These are phyloP conservation scores for Gyrodon lividus DNA, from an alignment of 768 basidiomycete genomes.

Conservation along the genomic window DNA sequence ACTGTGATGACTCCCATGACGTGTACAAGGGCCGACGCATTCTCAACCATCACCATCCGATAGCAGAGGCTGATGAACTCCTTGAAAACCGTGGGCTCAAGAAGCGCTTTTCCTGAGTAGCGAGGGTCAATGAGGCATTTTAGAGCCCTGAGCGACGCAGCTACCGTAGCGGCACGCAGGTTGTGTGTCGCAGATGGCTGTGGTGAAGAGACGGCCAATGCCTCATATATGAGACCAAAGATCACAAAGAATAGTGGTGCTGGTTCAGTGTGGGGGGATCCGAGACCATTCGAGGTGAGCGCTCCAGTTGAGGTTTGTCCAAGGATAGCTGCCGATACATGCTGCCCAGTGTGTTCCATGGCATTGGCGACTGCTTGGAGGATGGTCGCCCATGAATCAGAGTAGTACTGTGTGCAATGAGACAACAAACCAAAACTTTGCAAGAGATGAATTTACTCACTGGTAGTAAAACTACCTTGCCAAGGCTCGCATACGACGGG, in stretches of 20 bases:
- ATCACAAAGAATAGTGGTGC: slow-evolving; percentile 82
- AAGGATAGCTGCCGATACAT: slow-evolving; percentile 79
- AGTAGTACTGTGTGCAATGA: slow-evolving; percentile 68
- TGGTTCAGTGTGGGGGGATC: slow-evolving; percentile 51
- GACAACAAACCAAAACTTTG: not conserved
- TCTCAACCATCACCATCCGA: slow-evolving; percentile 86
- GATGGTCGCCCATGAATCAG: slow-evolving; percentile 76
- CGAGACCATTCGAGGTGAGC: slow-evolving; percentile 21
- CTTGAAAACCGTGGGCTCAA: slow-evolving; percentile 82
- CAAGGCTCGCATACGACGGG: slow-evolving; percentile 81
- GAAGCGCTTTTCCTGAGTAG: slow-evolving; percentile 77
- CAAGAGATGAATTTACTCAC: slow-evolving; percentile 45
- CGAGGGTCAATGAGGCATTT: slow-evolving; percentile 77
- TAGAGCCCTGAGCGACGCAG: slow-evolving; percentile 72
- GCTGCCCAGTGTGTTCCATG: slow-evolving; percentile 68
- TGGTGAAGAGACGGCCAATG: slow-evolving; percentile 64
- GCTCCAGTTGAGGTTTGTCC: slow-evolving; percentile 42
- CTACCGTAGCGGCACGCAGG: slow-evolving; percentile 45
- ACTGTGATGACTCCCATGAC: slow-evolving; percentile 66
- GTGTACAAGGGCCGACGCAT: slow-evolving; percentile 65
- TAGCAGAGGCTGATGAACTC: slow-evolving; percentile 89
- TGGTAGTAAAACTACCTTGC: slow-evolving; percentile 87
- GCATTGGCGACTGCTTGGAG: slow-evolving; percentile 81
- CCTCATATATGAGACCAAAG: slow-evolving; percentile 94
- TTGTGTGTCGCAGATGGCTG: slow-evolving; percentile 48